Conservation (phyloP, 2,329 filamentous ascomycete genomes). For the Lachnellula occidentalis region DNA sequence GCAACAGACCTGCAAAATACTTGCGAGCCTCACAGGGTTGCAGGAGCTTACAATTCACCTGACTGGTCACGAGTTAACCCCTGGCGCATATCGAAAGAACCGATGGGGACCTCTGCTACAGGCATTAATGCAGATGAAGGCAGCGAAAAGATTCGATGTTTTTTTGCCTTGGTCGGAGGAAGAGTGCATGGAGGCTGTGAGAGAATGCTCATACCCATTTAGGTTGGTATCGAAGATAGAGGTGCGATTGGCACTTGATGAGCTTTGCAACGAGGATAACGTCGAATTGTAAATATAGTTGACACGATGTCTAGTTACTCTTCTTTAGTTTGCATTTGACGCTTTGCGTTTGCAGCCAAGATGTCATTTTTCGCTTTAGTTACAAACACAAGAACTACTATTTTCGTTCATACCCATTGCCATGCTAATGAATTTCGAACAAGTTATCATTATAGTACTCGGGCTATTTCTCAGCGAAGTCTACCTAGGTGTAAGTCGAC, state of each 20-base stretch:
- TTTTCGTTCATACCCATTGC: no score
- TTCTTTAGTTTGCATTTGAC: no score
- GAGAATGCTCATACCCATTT: background rate
- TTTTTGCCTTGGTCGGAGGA: background rate
- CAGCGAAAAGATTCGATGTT: background rate
- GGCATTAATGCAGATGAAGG: background rate
- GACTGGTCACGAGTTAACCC: background rate
- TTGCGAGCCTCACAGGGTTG: background rate
- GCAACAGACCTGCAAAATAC: background rate
- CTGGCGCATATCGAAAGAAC: background rate
- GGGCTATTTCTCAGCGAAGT: no score
- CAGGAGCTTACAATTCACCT: background rate
- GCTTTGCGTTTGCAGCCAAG: no score
- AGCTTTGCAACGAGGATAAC: background rate
- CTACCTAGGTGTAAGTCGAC: no score
- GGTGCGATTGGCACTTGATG: background rate
- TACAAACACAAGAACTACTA: no score
- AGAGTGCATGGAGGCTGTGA: background rate
- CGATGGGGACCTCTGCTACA: background rate
- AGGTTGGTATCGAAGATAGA: background rate
- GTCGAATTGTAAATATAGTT: background rate
- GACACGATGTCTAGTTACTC: no score
- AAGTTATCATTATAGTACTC: no score
- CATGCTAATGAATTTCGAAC: no score
- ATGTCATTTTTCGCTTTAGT: no score